Base-by-base conservation (phyloP, 148 eudicot species). In the Vaccinium vitisidaea region DNA sequence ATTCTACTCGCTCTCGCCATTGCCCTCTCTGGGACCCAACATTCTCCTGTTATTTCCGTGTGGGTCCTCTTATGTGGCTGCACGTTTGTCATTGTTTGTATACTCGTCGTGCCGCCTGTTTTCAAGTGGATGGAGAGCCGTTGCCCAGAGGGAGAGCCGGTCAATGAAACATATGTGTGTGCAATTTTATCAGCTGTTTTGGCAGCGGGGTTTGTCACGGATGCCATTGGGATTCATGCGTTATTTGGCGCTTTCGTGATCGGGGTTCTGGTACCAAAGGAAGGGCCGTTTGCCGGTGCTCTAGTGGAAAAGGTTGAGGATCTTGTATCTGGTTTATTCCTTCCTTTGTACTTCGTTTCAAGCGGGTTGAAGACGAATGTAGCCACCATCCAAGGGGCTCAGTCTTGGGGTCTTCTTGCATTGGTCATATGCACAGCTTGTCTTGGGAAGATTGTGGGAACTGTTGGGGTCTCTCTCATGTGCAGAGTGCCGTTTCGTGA, bases 221-320 rank as follows among this genome's bases (percentile, higher is more conserved):
- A 91, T 85, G 1, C 83, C 50, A 89, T 89, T 52, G 93, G 93
- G 16, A 91, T 91, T 52, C 93, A 91, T 56, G 86, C 93, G 43
- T 82, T 91, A 2, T 91, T 91, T 36, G 93, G 93, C 1, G 93
- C 90, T 56, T 91, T 89, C 74, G 84, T 89, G 12, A 58, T 89
- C 19, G 91, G 93, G 19, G 61, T 89, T 59, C 78, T 88, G 39
- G 83, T 91, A 9, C 93, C 93, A 5, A 91, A 89, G 82, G 91
- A 90, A 27, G 90, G 86, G 19, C 81, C 87, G 11, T 81, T 89
- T 61, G 83, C 89, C 8, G 86, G 86, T 49, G 87, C 83, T 49
- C 84, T 89, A 14, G 87, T 89, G 18, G 87, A 87, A 25, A 89
- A 83, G 61, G 84, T 87, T 32, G 91, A 87, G 67, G 91, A 89